Base-by-base conservation (phyloP, 805 yeast genomes). In the Myxozyma neglecta region DNA sequence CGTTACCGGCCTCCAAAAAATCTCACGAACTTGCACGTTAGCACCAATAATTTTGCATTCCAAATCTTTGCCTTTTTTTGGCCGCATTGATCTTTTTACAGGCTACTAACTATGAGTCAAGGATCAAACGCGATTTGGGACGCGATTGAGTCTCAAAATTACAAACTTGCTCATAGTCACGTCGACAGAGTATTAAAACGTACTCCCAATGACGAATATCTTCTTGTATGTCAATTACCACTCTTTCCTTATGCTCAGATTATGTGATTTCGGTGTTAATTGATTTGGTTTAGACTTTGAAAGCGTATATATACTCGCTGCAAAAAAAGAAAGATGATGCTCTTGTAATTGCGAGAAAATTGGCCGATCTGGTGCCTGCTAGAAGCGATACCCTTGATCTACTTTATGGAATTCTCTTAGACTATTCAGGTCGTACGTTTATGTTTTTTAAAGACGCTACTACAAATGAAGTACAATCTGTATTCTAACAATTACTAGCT, bases 111-210 rank as follows among this genome's bases (percentile, higher is more conserved):
- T 11, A 51, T 51, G 55, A 51, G 43, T 40, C 29, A 10, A 29
- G 50, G 63, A 24, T 20, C 65, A 9, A 64, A 46, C 44, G 62
- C 56, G 9, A 61, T 65, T 32, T 60, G 65, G 65, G 68, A 65
- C 13, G 65, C 68, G 10, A 61, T 65, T 29, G 68, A 64, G 44
- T 42, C 65, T 18, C 59, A 55, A n/a, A 55, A 66, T 24, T 65
- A 65, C 53, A 63, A 60, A 49, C 68, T 60, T 44, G 68, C 68
- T 6, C 46, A 56, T 14, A 57, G 48, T 39, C 62, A 63, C 10
- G 59, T 64, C 29, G 51, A 60, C 6, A 64, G 61, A 48, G 63
- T 66, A n/a, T 43, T 65, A 34, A 60, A 51, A 45, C 57, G 68
- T 20, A 60, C 64, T 55, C 64, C 68, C 24, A 47, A 60, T 3